These are phyloP conservation scores for Camellia japonica DNA, from an alignment of 148 eudicot genomes.

Conservation along the genomic window DNA sequence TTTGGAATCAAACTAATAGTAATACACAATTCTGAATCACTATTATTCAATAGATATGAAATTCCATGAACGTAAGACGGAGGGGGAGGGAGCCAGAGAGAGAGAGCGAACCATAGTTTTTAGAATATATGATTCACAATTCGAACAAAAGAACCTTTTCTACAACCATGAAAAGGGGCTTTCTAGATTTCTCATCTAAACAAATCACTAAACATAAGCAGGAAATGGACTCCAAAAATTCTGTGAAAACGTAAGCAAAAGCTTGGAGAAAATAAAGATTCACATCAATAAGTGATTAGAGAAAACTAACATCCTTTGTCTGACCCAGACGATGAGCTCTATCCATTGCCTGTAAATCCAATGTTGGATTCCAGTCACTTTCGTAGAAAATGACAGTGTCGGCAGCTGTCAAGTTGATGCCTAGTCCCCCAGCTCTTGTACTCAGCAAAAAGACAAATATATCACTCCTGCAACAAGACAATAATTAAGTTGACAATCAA, in stretches of 20 bases:
- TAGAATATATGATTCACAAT: too few relatives aligned
- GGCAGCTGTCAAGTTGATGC: conserved; percentile 95
- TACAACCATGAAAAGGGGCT: too few relatives aligned
- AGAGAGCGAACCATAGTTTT: too few relatives aligned
- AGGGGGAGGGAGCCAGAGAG: too few relatives aligned
- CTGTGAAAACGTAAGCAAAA: too few relatives aligned
- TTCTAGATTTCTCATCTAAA: too few relatives aligned
- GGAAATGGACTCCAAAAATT: too few relatives aligned
- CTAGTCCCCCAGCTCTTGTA: conserved; percentile 97
- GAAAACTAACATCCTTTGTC: conserved; percentile 86
- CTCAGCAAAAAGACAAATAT: conserved; percentile 96
- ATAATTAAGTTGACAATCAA: conserved; percentile 14
- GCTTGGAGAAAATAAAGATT: not conserved
- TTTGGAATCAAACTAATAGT: not conserved
- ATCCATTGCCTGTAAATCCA: conserved; percentile 99
- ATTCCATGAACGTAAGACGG: too few relatives aligned
- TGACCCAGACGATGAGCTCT: conserved; percentile 99
- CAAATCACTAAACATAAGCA: too few relatives aligned
- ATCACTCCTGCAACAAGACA: conserved; percentile 64
- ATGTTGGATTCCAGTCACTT: conserved; percentile 99
- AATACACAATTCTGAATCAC: not conserved
- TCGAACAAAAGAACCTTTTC: too few relatives aligned
- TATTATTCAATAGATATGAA: too few relatives aligned
- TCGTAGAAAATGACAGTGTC: conserved; percentile 98
- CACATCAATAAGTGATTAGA: not conserved